A percentile compares a stretch with the other conserved stretches of the same genome.
phyloP scores from a whole-genome alignment of 2,329 filamentous ascomycete genomes.

The Hymenoscyphus fructigenus region DNA sequence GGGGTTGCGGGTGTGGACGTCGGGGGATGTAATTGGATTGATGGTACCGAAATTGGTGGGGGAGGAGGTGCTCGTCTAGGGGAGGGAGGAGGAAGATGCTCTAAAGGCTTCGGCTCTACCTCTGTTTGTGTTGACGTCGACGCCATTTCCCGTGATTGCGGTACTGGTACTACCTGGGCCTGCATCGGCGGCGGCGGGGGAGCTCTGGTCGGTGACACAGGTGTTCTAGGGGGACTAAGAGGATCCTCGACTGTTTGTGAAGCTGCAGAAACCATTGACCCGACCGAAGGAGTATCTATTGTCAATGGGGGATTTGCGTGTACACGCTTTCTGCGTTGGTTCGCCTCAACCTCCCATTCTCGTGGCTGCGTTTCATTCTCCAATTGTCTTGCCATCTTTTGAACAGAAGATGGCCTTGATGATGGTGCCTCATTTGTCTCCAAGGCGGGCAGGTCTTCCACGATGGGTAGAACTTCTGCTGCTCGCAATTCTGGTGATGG shows the following conservation, averaged over 20 bases:
- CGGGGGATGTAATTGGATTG: conserved; percentile 91
- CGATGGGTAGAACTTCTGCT: conserved; percentile 41
- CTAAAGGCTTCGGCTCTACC: conserved; percentile 5
- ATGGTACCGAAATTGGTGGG: conserved; percentile 64
- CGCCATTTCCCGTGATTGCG: conserved; percentile 44
- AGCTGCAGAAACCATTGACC: conserved; percentile 62
- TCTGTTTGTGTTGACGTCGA: conserved; percentile 65
- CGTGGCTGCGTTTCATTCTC: conserved; percentile 39
- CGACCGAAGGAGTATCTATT: conserved; percentile 46
- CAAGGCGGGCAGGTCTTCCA: conserved; percentile 42
- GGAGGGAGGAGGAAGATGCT: conserved; percentile 16
- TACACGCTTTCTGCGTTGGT: conserved; percentile 70
- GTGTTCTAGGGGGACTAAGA: conserved; percentile 64
- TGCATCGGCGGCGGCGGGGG: conserved; percentile 41
- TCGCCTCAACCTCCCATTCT: conserved; percentile 67
- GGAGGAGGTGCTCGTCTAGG: conserved; percentile 34
- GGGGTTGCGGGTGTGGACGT: conserved; percentile 78
- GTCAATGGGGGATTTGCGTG: conserved; percentile 46
- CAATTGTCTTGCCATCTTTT: conserved; percentile 32
- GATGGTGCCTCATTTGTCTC: conserved; percentile 7
- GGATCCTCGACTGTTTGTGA: conserved; percentile 64
- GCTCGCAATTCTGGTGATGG: conserved; percentile 59
- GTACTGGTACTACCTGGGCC: conserved; percentile 10
- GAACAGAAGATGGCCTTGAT: not conserved
- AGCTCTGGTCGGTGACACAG: conserved; percentile 51